Evolutionary conservation across 2,329 filamentous ascomycete genomes (phyloP), one percentile per base, ranked within the genome.

Genomic region (Lachnellula suecica): DNA sequence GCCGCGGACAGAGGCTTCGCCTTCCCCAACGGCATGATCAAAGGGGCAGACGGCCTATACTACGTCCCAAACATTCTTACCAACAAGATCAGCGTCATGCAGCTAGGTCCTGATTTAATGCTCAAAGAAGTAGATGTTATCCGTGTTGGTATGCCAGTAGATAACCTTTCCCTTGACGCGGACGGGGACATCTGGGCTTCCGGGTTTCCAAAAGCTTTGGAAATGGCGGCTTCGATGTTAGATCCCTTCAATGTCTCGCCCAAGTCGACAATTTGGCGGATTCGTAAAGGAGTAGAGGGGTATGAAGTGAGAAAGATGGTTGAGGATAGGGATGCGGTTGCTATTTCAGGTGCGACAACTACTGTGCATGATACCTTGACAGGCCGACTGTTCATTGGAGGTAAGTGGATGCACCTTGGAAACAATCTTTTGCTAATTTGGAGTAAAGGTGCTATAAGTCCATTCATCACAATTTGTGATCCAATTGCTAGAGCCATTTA

Each of bases 181-280:
- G 56, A 64, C n/a, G 66, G 66, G 2, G 63, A 66, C 43, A 55
- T 69, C 44, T 62, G 59, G 38, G 64, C 57, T 2, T 63, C 65
- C 25, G 59, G 53, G 3, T 52, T 69, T 40, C 64, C 66, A 0
- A 59, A 68, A 46, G 24, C 44, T 7, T 17, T 62, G 3, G 44
- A 58, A 17, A 27, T 63, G 2, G 11, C 62, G 22, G 53, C 56
- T 17, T 47, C 53, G 8, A 56, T 58, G n/a, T n/a, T n/a, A n/a
- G 52, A 58, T 23, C 53, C 61, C 11, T 59, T 61, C 17, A 22
- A 50, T 11, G 53, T 51, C 7, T 38, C 6, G 20, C 19, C 57
- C 3, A 49, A 49, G 3, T 31, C 56, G 7, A 59, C 57, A 10
- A 54, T 62, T 6, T 57, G 49, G 45, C 40, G 57, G 9, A 53